phyloP scores from a whole-genome alignment of 768 basidiomycete species.

The Cubamyces sp. region DNA sequence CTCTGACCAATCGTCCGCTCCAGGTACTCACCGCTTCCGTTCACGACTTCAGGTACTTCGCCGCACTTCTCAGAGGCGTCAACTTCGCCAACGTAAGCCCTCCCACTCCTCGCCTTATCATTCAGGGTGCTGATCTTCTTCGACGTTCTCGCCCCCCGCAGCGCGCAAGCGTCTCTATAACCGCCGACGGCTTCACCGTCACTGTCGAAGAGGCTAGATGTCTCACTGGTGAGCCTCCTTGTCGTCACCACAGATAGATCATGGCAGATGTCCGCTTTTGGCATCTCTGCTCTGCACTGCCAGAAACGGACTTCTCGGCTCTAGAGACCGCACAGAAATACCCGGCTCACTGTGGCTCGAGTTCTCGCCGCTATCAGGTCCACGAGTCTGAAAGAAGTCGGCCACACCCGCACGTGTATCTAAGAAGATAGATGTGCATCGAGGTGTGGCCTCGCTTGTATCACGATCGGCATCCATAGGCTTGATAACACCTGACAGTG shows the following conservation, averaged over 20 bases:
- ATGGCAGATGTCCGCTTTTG: conserved; percentile 7
- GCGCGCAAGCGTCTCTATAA: conserved; percentile 79
- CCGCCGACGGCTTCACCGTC: conserved; percentile 69
- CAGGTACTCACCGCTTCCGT: conserved; percentile 73
- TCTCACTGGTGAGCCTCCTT: conserved; percentile 62
- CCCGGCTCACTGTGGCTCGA: not conserved
- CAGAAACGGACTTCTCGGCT: not conserved
- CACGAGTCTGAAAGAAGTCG: conserved; percentile 1
- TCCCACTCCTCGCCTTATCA: conserved; percentile 7
- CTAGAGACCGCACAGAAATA: conserved; percentile 1
- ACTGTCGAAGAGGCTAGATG: conserved; percentile 86
- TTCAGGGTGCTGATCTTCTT: not conserved
- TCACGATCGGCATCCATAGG: too few relatives aligned
- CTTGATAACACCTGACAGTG: too few relatives aligned
- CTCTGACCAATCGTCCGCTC: conserved; percentile 17
- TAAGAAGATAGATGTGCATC: conserved; percentile 2
- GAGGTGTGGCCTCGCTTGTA: conserved; percentile 1
- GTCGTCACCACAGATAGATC: conserved; percentile 6
- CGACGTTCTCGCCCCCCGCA: conserved; percentile 33
- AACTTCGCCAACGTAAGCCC: conserved; percentile 75
- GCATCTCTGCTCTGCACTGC: not conserved
- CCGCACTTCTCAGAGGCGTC: conserved; percentile 78
- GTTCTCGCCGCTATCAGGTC: not conserved
- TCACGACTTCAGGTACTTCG: conserved; percentile 82
- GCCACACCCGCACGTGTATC: conserved; percentile 2